Conservation (phyloP, 345 rosid species). For the Pugionium cornutum region DNA sequence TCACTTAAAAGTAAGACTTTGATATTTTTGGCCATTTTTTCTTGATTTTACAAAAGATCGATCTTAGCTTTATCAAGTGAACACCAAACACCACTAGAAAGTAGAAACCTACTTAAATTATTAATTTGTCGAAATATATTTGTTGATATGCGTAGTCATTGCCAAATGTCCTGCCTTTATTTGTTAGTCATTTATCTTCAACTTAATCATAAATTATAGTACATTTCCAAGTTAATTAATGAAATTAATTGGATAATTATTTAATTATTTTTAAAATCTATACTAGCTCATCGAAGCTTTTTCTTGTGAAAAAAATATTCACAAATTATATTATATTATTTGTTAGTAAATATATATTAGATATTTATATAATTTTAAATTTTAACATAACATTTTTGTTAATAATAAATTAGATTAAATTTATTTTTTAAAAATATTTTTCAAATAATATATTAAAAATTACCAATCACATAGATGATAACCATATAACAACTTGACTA, state of each 20-base stretch:
- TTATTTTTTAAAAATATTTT: background rate
- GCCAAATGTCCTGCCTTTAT: constrained; percentile 4
- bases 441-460: background rate
- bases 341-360: no score
- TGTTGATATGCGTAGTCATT: background rate
- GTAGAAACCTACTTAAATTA: constrained; percentile 18
- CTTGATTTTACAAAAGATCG: constrained; percentile 17
- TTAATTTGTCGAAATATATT: background rate
- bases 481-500: background rate
- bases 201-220: background rate
- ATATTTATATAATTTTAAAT: no score
- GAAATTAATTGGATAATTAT: no score
- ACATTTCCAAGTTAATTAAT: constrained; percentile 1
- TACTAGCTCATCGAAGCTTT: no score
- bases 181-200: background rate
- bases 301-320: no score
- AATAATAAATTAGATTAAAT: no score
- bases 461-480: background rate
- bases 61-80: constrained; percentile 29
- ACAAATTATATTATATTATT: no score
- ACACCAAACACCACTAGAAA: constrained; percentile 28
- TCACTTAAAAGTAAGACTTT: constrained; percentile 29
- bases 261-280: no score
- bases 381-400: no score
- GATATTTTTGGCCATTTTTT: constrained; percentile 14